These are phyloP conservation scores for Calonectria leucothoes DNA, from an alignment of 2,329 filamentous ascomycete genomes.

Conservation along the genomic window DNA sequence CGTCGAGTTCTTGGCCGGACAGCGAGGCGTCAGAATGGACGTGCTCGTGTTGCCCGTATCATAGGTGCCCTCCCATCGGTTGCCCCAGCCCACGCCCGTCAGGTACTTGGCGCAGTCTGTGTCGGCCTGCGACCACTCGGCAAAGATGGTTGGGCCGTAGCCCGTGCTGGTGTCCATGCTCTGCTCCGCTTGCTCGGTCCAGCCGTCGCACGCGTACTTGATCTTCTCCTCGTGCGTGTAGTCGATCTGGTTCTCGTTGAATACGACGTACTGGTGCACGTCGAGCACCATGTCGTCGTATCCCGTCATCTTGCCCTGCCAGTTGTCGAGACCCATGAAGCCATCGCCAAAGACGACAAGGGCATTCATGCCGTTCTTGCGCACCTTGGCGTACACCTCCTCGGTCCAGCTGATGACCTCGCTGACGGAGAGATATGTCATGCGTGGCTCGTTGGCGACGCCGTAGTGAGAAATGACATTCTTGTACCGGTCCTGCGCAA, in stretches of 20 bases:
- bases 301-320: slow-evolving; percentile 84
- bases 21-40: slow-evolving; percentile 76
- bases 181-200: slow-evolving; percentile 81
- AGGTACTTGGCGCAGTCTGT: slow-evolving; percentile 91
- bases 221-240: slow-evolving; percentile 87
- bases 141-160: slow-evolving; percentile 93
- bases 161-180: slow-evolving; percentile 81
- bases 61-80: slow-evolving; percentile 91
- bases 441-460: slow-evolving; percentile 92
- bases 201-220: slow-evolving; percentile 86
- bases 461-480: slow-evolving; percentile 95
- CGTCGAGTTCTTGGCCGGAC: slow-evolving; percentile 72
- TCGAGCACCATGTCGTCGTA: slow-evolving; percentile 86
- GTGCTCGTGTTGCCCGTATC: slow-evolving; percentile 72
- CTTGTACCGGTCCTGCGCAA: slow-evolving; percentile 91
- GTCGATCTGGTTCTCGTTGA: slow-evolving; percentile 88
- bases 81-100: slow-evolving; percentile 90
- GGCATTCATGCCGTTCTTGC: slow-evolving; percentile 79
- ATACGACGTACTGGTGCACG: slow-evolving; percentile 98
- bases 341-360: slow-evolving; percentile 91
- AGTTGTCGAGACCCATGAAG: slow-evolving; percentile 90
- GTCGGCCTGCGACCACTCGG: slow-evolving; percentile 98
- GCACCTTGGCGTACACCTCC: slow-evolving; percentile 77
- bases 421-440: slow-evolving; percentile 75
- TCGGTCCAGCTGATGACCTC: slow-evolving; percentile 85